These are phyloP conservation scores for Pseudogymnoascus sp. DNA, from an alignment of 2,329 filamentous ascomycete genomes.

Conservation along the genomic window DNA sequence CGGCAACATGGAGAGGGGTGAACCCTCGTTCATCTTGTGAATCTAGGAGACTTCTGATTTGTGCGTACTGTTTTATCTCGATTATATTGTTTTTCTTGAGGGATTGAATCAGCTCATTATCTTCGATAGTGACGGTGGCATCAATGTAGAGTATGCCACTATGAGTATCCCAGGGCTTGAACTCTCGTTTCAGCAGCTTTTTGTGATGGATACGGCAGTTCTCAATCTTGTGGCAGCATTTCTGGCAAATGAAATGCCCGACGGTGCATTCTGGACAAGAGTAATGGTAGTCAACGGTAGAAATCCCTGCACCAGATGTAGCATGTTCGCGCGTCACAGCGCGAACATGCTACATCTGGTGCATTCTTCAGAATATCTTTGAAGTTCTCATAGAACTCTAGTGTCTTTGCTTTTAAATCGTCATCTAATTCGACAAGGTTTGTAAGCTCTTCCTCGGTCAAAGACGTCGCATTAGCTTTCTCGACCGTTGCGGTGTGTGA, in stretches of 20 bases:
- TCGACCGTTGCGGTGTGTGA: background rate
- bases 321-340: too few species aligned
- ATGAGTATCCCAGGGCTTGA: background rate
- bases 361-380: background rate
- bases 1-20: background rate
- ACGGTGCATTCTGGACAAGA: background rate
- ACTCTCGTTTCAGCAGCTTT: background rate
- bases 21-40: background rate
- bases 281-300: background rate
- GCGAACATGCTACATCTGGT: background rate
- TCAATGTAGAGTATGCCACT: background rate
- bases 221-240: background rate
- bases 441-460: background rate
- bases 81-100: background rate
- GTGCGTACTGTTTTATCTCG: background rate
- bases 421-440: background rate
- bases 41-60: background rate
- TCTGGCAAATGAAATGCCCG: background rate
- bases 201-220: background rate
- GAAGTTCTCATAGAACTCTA: background rate
- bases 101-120: background rate
- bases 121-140: background rate
- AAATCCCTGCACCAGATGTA: fast-evolving
- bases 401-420: background rate
- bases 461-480: background rate